A percentile compares a stretch with the other conserved stretches of the same genome.
These are phyloP conservation scores for Castanea sativa DNA, from an alignment of 306 rosid genomes.

Conservation along the genomic window DNA sequence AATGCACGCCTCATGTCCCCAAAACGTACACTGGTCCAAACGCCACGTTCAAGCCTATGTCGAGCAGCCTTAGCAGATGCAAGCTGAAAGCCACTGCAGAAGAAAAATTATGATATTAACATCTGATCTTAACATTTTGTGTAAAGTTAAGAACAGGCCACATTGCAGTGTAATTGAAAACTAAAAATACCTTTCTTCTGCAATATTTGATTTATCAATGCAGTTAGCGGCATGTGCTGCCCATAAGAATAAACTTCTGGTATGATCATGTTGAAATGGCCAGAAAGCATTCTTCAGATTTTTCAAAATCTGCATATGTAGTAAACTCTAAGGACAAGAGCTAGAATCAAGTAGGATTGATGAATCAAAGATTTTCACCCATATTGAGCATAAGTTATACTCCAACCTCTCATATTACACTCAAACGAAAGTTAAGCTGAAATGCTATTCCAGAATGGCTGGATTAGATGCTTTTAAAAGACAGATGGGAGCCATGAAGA, in stretches of 20 bases:
- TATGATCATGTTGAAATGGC: slow-evolving; percentile 78
- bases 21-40: slow-evolving; percentile 87
- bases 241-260: slow-evolving; percentile 70
- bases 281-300: slow-evolving; percentile 82
- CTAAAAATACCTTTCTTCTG: slow-evolving; percentile 64
- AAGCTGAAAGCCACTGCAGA: slow-evolving; percentile 72
- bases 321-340: slow-evolving; percentile 18
- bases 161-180: slow-evolving; percentile 1
- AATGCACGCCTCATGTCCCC: slow-evolving; percentile 95
- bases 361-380: neutral
- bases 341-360: slow-evolving; percentile 11
- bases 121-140: neutral
- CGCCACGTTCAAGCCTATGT: slow-evolving; percentile 85
- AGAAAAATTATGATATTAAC: slow-evolving; percentile 5
- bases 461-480: too few relatives aligned
- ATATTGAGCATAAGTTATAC: neutral
- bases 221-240: slow-evolving; percentile 88
- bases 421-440: neutral
- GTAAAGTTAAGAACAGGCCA: slow-evolving; percentile 3
- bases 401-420: slow-evolving; percentile 3
- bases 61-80: slow-evolving; percentile 95
- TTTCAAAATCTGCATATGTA: slow-evolving; percentile 59
- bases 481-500: too few relatives aligned
- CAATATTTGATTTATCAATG: slow-evolving; percentile 47
- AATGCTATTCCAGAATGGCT: neutral